These are phyloP conservation scores for Aspergillus tamarii DNA, from an alignment of 2,329 filamentous ascomycete genomes.

Conservation along the genomic window DNA sequence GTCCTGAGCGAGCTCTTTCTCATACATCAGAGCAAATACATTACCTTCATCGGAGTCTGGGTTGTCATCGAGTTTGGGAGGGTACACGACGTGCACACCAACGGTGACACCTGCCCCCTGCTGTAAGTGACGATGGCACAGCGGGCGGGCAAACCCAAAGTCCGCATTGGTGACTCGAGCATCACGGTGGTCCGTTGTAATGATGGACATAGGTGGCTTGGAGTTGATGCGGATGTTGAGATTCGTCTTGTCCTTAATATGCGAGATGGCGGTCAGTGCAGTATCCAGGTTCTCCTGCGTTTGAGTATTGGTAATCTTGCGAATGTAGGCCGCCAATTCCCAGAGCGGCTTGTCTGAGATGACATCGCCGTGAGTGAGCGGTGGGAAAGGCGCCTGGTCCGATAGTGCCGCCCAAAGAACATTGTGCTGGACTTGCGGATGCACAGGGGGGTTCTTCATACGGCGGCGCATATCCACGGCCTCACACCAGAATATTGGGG, in stretches of 20 bases:
- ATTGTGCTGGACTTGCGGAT: slow-evolving; percentile 40
- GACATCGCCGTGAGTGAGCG: slow-evolving; percentile 36
- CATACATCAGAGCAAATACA: slow-evolving; percentile 35
- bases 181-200: slow-evolving; percentile 40
- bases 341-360: slow-evolving; percentile 39
- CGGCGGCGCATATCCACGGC: slow-evolving; percentile 44
- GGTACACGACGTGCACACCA: slow-evolving; percentile 27
- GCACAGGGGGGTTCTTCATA: slow-evolving; percentile 35
- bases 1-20: slow-evolving; percentile 35
- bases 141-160: slow-evolving; percentile 43
- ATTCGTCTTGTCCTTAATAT: slow-evolving; percentile 39
- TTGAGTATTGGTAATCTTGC: slow-evolving; percentile 37
- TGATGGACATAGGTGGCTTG: slow-evolving; percentile 38
- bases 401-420: slow-evolving; percentile 33
- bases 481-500: slow-evolving; percentile 37
- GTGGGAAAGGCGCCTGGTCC: slow-evolving; percentile 26
- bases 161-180: slow-evolving; percentile 29
- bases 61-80: slow-evolving; percentile 36
- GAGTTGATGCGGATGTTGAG: slow-evolving; percentile 39
- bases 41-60: slow-evolving; percentile 20
- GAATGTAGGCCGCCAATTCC: slow-evolving; percentile 40
- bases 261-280: slow-evolving; percentile 35
- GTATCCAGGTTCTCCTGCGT: slow-evolving; percentile 34
- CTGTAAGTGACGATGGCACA: slow-evolving; percentile 33
- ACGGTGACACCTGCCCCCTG: slow-evolving; percentile 31